Base-by-base conservation (phyloP, 2,329 filamentous ascomycete genomes). In the Phaeomoniella chlamydospora region DNA sequence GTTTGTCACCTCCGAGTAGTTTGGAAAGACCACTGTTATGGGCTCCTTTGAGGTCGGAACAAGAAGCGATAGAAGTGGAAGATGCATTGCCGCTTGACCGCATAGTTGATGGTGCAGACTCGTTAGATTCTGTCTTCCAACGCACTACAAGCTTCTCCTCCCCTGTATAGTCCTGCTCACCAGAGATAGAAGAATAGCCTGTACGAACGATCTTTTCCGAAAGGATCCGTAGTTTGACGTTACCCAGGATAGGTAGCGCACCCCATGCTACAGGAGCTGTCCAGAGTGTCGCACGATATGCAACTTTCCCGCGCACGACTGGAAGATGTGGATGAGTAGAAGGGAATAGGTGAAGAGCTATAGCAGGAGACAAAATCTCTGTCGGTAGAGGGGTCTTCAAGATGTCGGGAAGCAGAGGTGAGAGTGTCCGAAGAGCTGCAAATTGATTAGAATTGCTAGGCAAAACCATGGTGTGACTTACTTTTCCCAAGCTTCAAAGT, bases 241-340 rank as follows among this genome's bases (percentile, higher is more conserved):
- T 93, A 45, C 88, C 87, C 18, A 94, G 72, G 14, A 96, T 74
- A 2, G 90, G 90, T 1, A 98, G 71, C 17, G 83, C 76, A 50
- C 92, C 92, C 90, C 90, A 98, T 18, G 87, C 88, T 35, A 98
- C 80, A 0, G 90, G 90, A 0, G 87, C 86, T 1, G 90, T 94
- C 87, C 87, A 96, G 26, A 98, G 67, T 2, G 90, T 90, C 13
- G 90, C 88, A 22, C 81, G 81, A 56, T 98, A 98, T 33, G 85
- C 80, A 22, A 94, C 80, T 33, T 82, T 76, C 36, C 90, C 90
- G 17, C 83, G 84, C 29, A 96, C 90, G n/a, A 77, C 81, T 19
- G 90, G 90, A 2, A 98, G 81, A 44, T 67, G 64, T n/a, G 62
- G 64, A 43, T 67, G 64, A 3, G 64, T 67, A 3, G 74, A 78